Evolutionary conservation across 495 filamentous ascomycete genomes (phyloP).

Genomic region (Aspergillus kassunensis): DNA sequence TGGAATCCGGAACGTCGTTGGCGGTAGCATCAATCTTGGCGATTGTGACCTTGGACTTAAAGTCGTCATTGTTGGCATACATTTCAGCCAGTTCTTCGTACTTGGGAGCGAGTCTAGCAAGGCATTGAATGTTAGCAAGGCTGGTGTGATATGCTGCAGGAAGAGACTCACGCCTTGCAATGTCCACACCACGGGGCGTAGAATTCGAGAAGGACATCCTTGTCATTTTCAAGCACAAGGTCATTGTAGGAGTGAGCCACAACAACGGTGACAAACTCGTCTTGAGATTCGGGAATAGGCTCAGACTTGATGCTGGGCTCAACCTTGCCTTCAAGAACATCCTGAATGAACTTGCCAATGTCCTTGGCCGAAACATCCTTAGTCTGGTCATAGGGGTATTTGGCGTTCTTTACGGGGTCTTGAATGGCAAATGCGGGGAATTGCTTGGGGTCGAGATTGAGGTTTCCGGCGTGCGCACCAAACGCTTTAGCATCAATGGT

Average conservation of each 20-base stretch:
- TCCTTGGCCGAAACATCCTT: conserved; percentile 72
- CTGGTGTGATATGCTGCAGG: not conserved
- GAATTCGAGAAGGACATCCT: conserved; percentile 97
- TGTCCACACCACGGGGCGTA: conserved; percentile 99
- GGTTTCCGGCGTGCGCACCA: conserved; percentile 91
- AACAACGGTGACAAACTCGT: conserved; percentile 81
- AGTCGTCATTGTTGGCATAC: conserved; percentile 67
- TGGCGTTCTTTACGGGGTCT: conserved; percentile 91
- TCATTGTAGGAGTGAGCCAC: conserved; percentile 95
- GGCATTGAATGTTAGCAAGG: conserved; percentile 18
- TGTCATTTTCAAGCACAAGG: conserved; percentile 84
- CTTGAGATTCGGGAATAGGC: conserved; percentile 92
- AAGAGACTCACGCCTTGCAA: conserved; percentile 75
- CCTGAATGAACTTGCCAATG: conserved; percentile 79
- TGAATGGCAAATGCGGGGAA: conserved; percentile 99
- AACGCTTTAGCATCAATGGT: conserved; percentile 96
- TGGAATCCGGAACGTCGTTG: conserved; percentile 96
- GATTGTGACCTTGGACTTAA: conserved; percentile 78
- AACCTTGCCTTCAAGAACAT: conserved; percentile 83
- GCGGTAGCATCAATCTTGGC: conserved; percentile 97
- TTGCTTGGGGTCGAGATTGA: conserved; percentile 92
- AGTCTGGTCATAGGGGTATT: conserved; percentile 89
- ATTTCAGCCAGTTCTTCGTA: conserved; percentile 79
- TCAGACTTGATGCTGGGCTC: conserved; percentile 97
- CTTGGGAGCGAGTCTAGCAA: conserved; percentile 58